Base-by-base conservation (phyloP, 2,329 filamentous ascomycete species). In the Fusarium sterilihyphosum region DNA sequence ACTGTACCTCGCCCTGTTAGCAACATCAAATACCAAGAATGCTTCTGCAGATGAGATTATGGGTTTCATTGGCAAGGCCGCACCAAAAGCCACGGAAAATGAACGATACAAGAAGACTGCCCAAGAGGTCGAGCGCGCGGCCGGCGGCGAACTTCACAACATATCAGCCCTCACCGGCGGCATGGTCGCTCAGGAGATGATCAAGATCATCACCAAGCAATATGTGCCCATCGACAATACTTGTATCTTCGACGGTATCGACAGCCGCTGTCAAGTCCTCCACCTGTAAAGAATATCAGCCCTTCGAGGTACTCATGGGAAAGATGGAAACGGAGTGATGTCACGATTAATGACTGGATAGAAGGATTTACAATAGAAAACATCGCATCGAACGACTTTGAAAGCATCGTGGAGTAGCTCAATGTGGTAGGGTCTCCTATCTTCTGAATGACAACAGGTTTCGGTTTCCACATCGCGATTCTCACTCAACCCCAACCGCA, bases 111-210 rank as follows among this genome's bases (percentile, higher is more conserved):
- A 80, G 31, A 84, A 90, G 75, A 86, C 88, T 20, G 88, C 90
- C 2, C 85, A 90, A 67, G 93, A 95, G 82, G 87, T 94, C 49
- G 90, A 92, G 40, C 91, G 97, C 68, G 93, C 94, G 41, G 91
- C 90, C 54, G 94, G 94, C 35, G 93, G 91, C 61, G 97, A 99
- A 82, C 85, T 99, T 68, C 96, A 99, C 85, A 98, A 98, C 81
- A 93, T 97, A 64, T 93, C 95, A 38, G 92, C 95, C 33, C 85
- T 98, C 64, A 93, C 92, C 3, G 97, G 96, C 37, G 97, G 96
- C 7, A 93, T 99, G 86, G 93, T 97, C 54, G 94, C 96, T n/a
- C 97, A 99, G 83, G 96, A 99, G 84, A 90, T 96, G 72, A 97
- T 99, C 85, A 99, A 99, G 82, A 90, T 96, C 66, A 89, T 93